phyloP scores from a whole-genome alignment of 257 asterid genomes.

The Verbena officinalis region DNA sequence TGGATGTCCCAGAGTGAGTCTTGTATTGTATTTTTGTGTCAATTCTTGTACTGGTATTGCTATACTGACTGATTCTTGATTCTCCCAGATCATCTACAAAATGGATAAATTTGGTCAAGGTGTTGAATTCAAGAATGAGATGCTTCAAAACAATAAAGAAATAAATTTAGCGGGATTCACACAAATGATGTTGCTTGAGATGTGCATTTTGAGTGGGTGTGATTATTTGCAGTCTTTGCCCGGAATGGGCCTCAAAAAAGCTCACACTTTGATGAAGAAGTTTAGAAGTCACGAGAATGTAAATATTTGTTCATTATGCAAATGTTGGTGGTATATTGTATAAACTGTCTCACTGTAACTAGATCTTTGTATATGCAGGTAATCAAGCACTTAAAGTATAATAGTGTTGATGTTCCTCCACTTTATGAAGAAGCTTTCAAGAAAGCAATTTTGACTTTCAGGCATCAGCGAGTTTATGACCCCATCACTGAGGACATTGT shows the following conservation, averaged over 20 bases:
- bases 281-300: slow-evolving; percentile 75
- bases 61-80: slow-evolving; percentile 23
- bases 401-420: slow-evolving; percentile 58
- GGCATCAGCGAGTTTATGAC: slow-evolving; percentile 89
- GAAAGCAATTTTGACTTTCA: slow-evolving; percentile 85
- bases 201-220: slow-evolving; percentile 97
- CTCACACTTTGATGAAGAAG: slow-evolving; percentile 80
- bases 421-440: slow-evolving; percentile 81
- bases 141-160: slow-evolving; percentile 73
- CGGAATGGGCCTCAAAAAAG: slow-evolving; percentile 95
- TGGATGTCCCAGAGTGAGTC: slow-evolving; percentile 96
- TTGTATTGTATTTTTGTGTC: slow-evolving; percentile 8
- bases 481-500: slow-evolving; percentile 60
- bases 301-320: slow-evolving; percentile 27
- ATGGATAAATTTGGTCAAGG: slow-evolving; percentile 99
- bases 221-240: slow-evolving; percentile 93
- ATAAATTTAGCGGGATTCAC: slow-evolving; percentile 74
- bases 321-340: not conserved
- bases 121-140: slow-evolving; percentile 67
- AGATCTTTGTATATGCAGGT: slow-evolving; percentile 53
- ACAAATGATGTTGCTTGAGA: slow-evolving; percentile 88
- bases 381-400: slow-evolving; percentile 84
- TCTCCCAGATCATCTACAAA: slow-evolving; percentile 81
- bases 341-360: slow-evolving; percentile 21
- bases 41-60: slow-evolving; percentile 11